phyloP scores from a whole-genome alignment of 306 rosid genomes.

The Leucaena leucocephala region DNA sequence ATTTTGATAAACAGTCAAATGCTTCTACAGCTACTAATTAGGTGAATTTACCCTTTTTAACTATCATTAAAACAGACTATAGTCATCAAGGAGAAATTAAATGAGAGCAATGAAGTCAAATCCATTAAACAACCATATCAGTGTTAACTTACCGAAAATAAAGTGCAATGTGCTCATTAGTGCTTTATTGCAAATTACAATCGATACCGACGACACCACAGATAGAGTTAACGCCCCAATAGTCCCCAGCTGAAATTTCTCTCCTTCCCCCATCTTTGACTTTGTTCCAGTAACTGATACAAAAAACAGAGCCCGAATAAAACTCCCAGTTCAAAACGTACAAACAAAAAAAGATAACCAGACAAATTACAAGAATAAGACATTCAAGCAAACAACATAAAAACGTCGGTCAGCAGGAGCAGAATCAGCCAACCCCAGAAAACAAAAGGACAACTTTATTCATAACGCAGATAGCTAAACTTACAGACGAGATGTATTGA shows the following conservation, averaged over 20 bases:
- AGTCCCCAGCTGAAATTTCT: constrained; percentile 74
- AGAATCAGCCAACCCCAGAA: constrained; percentile 24
- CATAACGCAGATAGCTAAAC: constrained; percentile 14
- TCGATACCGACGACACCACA: constrained; percentile 84
- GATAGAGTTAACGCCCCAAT: constrained; percentile 79
- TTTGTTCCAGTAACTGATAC: constrained; percentile 3
- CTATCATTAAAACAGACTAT: not conserved
- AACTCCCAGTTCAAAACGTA: not conserved
- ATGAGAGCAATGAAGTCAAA: not conserved
- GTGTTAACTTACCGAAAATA: constrained; percentile 62
- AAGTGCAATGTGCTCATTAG: constrained; percentile 73
- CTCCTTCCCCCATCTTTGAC: constrained; percentile 73
- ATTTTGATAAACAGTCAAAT: constrained; percentile 13
- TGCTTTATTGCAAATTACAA: constrained; percentile 88
- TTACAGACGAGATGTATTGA: constrained; percentile 28
- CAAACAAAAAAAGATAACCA: not conserved
- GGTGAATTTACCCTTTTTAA: not conserved
- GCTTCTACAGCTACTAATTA: constrained; percentile 20
- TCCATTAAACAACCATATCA: constrained; percentile 13
- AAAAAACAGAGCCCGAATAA: constrained; percentile 16
- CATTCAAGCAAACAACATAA: not conserved
- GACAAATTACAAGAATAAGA: constrained; percentile 7
- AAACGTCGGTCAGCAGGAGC: not conserved
- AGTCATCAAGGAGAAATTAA: not conserved
- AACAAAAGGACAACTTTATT: constrained; percentile 13